Base-by-base conservation (phyloP, 169 alveolate genomes). In the Cardiosporidium cionae region DNA sequence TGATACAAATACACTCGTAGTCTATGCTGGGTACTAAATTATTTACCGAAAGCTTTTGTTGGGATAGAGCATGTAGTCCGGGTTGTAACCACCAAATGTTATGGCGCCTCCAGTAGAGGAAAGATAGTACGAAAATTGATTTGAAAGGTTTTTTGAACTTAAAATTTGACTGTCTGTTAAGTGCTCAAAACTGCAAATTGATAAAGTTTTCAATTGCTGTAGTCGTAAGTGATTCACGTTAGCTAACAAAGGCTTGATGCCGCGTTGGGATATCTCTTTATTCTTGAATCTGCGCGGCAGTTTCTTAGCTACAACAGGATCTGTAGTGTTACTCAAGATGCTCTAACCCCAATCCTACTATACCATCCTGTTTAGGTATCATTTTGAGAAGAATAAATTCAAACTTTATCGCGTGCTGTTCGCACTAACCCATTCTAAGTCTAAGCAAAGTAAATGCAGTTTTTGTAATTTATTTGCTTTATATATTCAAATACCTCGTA, bases 81-180 rank as follows among this genome's bases (percentile, higher is more conserved):
- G 29, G 25, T 78, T 77, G 7, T 78, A 78, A 9, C 84, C 84
- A 9, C 84, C 84, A 25, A 78, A 72, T 2, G 84, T 78, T 72
- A 63, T 22, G n/a, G 9, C 35, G 66, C 68, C 68, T 9, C 68
- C 68, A 9, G 16, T n/a, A n/a, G 16, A 9, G 16, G 68, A 63
- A 9, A 63, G 25, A 29, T 63, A n/a, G 68, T 63, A 63, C 68
- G 66, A n/a, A n/a, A 63, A 63, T n/a, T 63, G 68, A 29, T 63
- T 63, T 9, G 25, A 9, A 9, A 63, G n/a, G 7, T 70, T 62
- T 32, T 62, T 62, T 36, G 77, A 33, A 7, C 32, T 63, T 29
- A 78, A 66, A 0, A 58, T 70, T 27, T 68, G 62, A n/a, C 72
- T 70, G 32, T 74, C 31, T 28, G 33, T 63, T 16, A 70, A 65